Evolutionary conservation across 2,329 filamentous ascomycete species (phyloP).

Genomic region (Colletotrichum noveboracense): DNA sequence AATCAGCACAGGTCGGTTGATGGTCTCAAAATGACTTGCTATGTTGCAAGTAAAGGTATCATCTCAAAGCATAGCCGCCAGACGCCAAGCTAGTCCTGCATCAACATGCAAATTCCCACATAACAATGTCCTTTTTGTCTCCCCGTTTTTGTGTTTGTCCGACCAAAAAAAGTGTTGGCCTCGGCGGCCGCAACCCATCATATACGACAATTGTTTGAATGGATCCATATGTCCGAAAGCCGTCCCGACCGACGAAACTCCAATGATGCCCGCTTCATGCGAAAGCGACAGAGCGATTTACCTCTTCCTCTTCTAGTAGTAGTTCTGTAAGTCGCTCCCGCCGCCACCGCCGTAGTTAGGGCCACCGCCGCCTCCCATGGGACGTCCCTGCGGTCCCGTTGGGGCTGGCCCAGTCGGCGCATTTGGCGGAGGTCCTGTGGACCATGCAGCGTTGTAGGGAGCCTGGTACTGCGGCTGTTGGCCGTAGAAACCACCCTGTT

Average conservation of each 20-base stretch:
- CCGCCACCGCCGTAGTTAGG: constrained; percentile 20
- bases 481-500: constrained; percentile 9
- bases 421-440: constrained; percentile 1
- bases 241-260: background rate
- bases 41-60: constrained; percentile 16
- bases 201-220: background rate
- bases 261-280: background rate
- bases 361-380: constrained; percentile 25
- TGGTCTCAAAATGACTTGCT: background rate
- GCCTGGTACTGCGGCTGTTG: constrained; percentile 26
- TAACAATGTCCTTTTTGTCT: background rate
- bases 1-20: background rate
- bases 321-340: constrained; percentile 43
- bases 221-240: background rate
- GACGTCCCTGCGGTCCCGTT: constrained; percentile 23
- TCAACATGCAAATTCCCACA: background rate
- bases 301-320: constrained; percentile 35
- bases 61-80: constrained; percentile 8
- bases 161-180: background rate
- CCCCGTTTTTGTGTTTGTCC: background rate
- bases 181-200: background rate
- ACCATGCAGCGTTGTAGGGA: background rate
- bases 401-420: constrained; percentile 12
- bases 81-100: constrained; percentile 10
- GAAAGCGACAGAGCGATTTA: background rate